Conservation (phyloP, 2,329 filamentous ascomycete genomes). For the Lasiodiplodia theobromae region DNA sequence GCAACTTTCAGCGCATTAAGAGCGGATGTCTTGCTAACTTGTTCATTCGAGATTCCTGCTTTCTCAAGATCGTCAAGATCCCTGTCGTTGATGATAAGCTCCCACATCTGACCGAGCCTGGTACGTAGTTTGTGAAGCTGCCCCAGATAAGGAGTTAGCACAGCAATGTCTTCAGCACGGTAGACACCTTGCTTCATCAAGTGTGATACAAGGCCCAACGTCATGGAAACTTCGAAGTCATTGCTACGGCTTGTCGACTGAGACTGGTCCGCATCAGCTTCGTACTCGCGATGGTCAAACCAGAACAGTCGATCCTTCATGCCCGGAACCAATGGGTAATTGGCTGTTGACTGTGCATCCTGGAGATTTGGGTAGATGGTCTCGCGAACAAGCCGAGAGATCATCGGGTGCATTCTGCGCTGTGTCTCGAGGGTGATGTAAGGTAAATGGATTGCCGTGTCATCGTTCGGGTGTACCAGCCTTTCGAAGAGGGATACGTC, state of each 20-base stretch:
- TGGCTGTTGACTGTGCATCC: slow-evolving; percentile 53
- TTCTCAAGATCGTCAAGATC: slow-evolving; percentile 62
- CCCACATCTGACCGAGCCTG: slow-evolving; percentile 57
- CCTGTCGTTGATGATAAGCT: slow-evolving; percentile 69
- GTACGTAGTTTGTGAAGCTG: slow-evolving; percentile 62
- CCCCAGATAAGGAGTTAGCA: slow-evolving; percentile 71
- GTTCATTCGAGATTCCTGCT: slow-evolving; percentile 38
- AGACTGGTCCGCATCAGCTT: slow-evolving; percentile 40
- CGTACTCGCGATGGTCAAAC: slow-evolving; percentile 64
- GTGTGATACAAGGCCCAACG: slow-evolving; percentile 67
- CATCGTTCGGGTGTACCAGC: slow-evolving; percentile 47
- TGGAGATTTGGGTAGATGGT: slow-evolving; percentile 64
- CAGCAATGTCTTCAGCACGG: slow-evolving; percentile 66
- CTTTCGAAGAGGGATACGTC: slow-evolving; percentile 70
- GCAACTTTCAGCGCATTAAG: slow-evolving; percentile 51
- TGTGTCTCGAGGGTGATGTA: slow-evolving; percentile 60
- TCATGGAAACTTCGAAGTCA: slow-evolving; percentile 69
- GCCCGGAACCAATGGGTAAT: slow-evolving; percentile 60
- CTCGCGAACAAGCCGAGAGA: slow-evolving; percentile 64
- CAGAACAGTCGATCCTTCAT: slow-evolving; percentile 65
- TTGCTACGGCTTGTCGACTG: slow-evolving; percentile 60
- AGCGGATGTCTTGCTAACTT: slow-evolving; percentile 17
- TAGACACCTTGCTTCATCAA: slow-evolving; percentile 71
- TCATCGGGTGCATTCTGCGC: slow-evolving; percentile 69
- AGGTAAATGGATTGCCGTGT: slow-evolving; percentile 27